Conservation (phyloP, 164 flowering plant genomes). For the Hamamelis virginiana region DNA sequence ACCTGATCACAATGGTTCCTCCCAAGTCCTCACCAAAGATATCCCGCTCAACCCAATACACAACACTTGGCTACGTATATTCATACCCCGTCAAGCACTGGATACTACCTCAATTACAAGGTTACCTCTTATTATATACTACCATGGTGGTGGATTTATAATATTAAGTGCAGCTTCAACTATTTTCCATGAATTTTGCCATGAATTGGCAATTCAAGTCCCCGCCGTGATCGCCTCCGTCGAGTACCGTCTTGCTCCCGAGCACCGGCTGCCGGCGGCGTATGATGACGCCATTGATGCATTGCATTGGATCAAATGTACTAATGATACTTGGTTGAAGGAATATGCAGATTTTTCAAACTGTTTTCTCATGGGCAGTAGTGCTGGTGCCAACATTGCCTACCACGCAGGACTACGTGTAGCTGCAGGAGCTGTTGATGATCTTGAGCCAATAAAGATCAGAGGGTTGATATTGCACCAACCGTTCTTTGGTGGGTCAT, state of each 20-base stretch:
- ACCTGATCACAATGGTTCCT: conserved; percentile 1
- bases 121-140: conserved; percentile 43
- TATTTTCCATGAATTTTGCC: conserved; percentile 26
- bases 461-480: conserved; percentile 27
- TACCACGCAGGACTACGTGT: conserved; percentile 24
- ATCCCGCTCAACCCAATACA: conserved; percentile 21
- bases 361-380: conserved; percentile 29
- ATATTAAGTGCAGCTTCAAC: conserved; percentile 20
- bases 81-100: conserved; percentile 23
- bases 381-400: conserved; percentile 27
- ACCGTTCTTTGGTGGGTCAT: conserved; percentile 28
- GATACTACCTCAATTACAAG: conserved; percentile 1
- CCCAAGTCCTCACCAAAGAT: conserved; percentile 24
- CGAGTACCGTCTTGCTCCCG: conserved; percentile 37
- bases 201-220: too few species aligned
- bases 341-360: conserved; percentile 19
- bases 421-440: not conserved
- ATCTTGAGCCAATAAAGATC: conserved; percentile 19
- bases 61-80: conserved; percentile 39
- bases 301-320: too few species aligned
- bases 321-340: conserved; percentile 9
- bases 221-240: too few species aligned
- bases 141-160: conserved; percentile 60
- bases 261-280: conserved; percentile 59
- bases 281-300: conserved; percentile 5